phyloP scores from a whole-genome alignment of 2,329 filamentous ascomycete genomes.

The Cladosporium sphaerospermum region DNA sequence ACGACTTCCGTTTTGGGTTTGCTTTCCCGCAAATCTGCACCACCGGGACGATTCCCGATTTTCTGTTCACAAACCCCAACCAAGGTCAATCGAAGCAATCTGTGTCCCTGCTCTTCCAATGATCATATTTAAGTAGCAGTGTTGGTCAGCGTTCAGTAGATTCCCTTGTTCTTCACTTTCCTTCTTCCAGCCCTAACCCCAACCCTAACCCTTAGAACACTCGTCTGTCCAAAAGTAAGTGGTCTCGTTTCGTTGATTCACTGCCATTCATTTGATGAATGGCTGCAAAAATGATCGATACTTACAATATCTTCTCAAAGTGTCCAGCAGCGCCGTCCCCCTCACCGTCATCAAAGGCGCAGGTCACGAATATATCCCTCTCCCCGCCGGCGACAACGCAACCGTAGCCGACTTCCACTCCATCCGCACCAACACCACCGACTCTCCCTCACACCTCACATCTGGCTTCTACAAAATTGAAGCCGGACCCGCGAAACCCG shows the following conservation, averaged over 20 bases:
- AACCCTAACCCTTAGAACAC: not conserved
- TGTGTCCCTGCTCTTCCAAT: not conserved
- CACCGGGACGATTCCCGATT: not conserved
- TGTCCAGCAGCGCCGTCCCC: slow-evolving; percentile 11
- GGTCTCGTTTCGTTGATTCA: not conserved
- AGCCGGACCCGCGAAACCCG: slow-evolving; percentile 12
- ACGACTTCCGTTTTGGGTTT: not conserved
- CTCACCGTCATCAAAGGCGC: slow-evolving; percentile 22
- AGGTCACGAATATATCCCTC: slow-evolving; percentile 16
- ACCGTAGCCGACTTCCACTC: slow-evolving; percentile 17
- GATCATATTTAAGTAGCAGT: not conserved
- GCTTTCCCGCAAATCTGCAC: not conserved
- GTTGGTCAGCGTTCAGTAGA: not conserved
- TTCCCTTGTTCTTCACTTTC: not conserved
- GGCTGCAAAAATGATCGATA: not conserved
- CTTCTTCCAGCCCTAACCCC: not conserved
- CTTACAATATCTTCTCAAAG: not conserved
- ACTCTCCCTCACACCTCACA: slow-evolving; percentile 14
- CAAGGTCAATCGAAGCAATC: not conserved
- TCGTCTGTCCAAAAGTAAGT: not conserved
- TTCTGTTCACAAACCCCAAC: not conserved
- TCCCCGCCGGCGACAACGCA: slow-evolving; percentile 8
- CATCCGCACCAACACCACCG: slow-evolving; percentile 17
- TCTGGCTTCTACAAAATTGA: slow-evolving; percentile 21
- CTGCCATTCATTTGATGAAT: not conserved